phyloP scores from a whole-genome alignment of 345 rosid species.

The Pelargonium nanum region DNA sequence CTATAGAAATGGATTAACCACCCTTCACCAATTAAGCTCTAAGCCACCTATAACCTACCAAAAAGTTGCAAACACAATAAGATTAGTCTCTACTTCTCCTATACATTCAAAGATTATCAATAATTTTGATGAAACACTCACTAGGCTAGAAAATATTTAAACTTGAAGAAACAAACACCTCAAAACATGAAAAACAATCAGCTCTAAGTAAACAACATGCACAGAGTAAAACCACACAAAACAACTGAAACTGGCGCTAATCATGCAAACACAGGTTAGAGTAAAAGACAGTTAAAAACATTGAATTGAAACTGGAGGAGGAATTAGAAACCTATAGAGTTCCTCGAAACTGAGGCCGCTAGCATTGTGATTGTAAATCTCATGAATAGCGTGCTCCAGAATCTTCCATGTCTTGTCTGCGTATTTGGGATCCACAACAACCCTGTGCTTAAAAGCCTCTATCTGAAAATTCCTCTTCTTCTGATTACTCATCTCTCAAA shows the following conservation, averaged over 20 bases:
- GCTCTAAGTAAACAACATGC: too few relatives aligned
- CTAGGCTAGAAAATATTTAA: too few relatives aligned
- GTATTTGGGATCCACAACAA: conserved; percentile 94
- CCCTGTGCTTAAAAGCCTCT: conserved; percentile 97
- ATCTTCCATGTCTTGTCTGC: conserved; percentile 97
- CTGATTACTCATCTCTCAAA: conserved; percentile 51
- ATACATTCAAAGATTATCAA: too few relatives aligned
- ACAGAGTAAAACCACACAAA: not conserved
- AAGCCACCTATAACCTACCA: not conserved
- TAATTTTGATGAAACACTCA: not conserved
- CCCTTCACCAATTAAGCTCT: not conserved
- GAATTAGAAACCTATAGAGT: conserved; percentile 60
- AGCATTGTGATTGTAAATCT: conserved; percentile 98
- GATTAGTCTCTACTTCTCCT: not conserved
- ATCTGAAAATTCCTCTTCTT: conserved; percentile 96
- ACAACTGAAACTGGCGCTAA: too few relatives aligned
- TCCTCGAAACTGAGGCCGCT: conserved; percentile 97
- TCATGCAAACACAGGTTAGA: not conserved
- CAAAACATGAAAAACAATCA: not conserved
- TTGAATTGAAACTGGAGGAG: not conserved
- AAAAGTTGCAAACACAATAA: not conserved
- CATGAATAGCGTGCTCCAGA: conserved; percentile 93
- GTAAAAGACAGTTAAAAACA: not conserved
- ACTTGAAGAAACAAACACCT: not conserved
- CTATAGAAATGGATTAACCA: not conserved